phyloP scores from a whole-genome alignment of 441 rosid genomes.

The Syzygium syzygioides region DNA sequence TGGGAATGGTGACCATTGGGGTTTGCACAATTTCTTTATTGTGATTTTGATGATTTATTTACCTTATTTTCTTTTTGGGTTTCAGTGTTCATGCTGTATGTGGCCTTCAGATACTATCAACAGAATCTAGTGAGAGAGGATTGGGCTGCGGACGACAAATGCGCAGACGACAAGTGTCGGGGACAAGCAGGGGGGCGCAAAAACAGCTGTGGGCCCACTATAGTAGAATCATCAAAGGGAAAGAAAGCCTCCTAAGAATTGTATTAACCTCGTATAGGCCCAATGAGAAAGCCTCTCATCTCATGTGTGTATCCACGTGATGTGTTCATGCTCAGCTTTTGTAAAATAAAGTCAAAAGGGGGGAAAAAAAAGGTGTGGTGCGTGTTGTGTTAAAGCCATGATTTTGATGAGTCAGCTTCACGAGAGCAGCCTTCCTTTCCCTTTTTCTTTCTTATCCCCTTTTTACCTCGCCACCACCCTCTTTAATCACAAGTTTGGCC shows the following conservation, averaged over 20 bases:
- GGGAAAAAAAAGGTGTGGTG: background rate
- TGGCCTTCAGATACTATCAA: background rate
- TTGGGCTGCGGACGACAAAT: background rate
- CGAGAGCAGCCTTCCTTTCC: background rate
- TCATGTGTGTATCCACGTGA: background rate
- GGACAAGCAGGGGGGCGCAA: background rate
- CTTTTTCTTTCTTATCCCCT: background rate
- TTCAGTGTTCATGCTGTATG: slow-evolving; percentile 8
- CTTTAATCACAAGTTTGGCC: background rate
- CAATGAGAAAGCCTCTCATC: background rate
- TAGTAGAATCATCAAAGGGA: background rate
- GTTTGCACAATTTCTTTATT: no score
- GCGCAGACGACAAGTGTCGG: background rate
- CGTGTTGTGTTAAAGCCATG: background rate
- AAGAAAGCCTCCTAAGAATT: background rate
- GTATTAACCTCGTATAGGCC: background rate
- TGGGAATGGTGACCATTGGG: no score
- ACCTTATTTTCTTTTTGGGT: background rate
- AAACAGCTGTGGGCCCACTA: background rate
- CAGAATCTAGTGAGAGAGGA: background rate
- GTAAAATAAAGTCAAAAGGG: background rate
- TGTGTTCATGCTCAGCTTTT: background rate
- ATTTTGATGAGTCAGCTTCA: background rate
- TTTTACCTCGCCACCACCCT: background rate
- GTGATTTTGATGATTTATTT: background rate